phyloP scores from a whole-genome alignment of 768 basidiomycete genomes.

The Lactarius sp. region DNA sequence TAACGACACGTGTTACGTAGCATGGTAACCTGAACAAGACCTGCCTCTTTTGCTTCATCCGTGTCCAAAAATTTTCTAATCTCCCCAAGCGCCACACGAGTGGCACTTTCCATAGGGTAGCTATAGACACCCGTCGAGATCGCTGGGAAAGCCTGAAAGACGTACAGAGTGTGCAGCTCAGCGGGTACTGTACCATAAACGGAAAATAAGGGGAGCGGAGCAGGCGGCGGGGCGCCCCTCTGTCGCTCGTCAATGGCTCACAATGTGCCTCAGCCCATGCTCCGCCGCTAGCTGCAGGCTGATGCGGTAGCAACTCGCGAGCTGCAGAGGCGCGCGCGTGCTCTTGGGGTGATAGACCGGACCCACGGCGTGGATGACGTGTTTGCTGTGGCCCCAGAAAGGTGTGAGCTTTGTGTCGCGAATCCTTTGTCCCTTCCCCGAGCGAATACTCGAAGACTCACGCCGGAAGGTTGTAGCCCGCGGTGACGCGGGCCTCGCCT shows the following conservation, averaged over 20 bases:
- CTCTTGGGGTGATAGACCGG: slow-evolving; percentile 52
- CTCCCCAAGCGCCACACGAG: slow-evolving; percentile 59
- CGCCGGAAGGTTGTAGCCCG: slow-evolving; percentile 73
- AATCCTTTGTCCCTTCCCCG: background rate
- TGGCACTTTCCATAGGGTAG: slow-evolving; percentile 71
- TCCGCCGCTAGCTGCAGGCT: slow-evolving; percentile 60
- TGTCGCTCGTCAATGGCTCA: slow-evolving; percentile 33
- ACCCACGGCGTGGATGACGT: slow-evolving; percentile 80
- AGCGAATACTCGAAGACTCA: slow-evolving; percentile 36
- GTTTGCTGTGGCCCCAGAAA: slow-evolving; percentile 40
- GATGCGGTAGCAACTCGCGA: slow-evolving; percentile 63
- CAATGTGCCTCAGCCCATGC: slow-evolving; percentile 59
- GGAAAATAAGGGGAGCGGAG: background rate
- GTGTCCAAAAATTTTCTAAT: slow-evolving; percentile 55
- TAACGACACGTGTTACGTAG: background rate
- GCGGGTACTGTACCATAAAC: background rate
- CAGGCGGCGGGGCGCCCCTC: background rate
- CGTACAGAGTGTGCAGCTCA: background rate
- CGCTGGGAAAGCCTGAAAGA: slow-evolving; percentile 65
- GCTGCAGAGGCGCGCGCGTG: slow-evolving; percentile 46
- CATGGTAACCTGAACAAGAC: slow-evolving; percentile 4
- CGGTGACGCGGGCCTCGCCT: slow-evolving; percentile 76
- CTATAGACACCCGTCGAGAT: slow-evolving; percentile 78
- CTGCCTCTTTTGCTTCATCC: slow-evolving; percentile 39
- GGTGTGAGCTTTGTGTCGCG: background rate